These are phyloP conservation scores for Nemania sp. DNA, from an alignment of 2,329 filamentous ascomycete species.

Conservation along the genomic window DNA sequence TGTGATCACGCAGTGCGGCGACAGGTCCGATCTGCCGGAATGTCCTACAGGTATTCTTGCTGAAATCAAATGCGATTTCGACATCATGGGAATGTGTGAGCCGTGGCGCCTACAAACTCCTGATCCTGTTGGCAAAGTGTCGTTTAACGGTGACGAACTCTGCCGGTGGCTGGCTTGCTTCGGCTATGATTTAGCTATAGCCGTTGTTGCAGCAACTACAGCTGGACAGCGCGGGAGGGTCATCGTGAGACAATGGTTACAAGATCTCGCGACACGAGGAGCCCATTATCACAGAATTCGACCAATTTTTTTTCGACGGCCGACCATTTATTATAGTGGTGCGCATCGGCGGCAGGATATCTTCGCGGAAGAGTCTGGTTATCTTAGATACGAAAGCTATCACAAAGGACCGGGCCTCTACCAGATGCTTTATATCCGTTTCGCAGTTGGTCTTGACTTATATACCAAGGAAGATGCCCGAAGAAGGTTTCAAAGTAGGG, in stretches of 20 bases:
- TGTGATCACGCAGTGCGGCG: background rate
- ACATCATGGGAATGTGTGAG: no score
- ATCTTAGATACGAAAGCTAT: background rate
- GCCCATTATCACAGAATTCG: background rate
- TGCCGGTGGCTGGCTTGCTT: conserved; percentile 3
- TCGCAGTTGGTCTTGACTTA: no score
- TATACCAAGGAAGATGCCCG: no score
- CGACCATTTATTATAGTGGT: background rate
- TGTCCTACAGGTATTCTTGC: background rate
- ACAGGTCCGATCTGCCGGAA: conserved; percentile 1
- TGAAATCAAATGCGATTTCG: background rate
- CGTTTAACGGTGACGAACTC: conserved; percentile 1
- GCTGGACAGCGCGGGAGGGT: background rate
- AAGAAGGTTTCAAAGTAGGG: no score
- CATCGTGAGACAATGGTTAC: background rate
- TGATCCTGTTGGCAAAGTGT: background rate
- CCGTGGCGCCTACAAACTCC: no score
- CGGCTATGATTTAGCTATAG: background rate
- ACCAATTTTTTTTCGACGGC: background rate
- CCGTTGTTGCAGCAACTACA: background rate
- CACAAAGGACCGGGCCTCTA: conserved; percentile 1
- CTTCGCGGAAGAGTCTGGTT: background rate
- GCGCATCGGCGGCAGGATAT: background rate
- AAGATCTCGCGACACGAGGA: background rate
- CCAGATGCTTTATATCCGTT: conserved; percentile 1